Percentiles rank a stretch among this genome's conserved stretches.
Conservation (phyloP, 306 rosid species). For the Datisca glomerata region DNA sequence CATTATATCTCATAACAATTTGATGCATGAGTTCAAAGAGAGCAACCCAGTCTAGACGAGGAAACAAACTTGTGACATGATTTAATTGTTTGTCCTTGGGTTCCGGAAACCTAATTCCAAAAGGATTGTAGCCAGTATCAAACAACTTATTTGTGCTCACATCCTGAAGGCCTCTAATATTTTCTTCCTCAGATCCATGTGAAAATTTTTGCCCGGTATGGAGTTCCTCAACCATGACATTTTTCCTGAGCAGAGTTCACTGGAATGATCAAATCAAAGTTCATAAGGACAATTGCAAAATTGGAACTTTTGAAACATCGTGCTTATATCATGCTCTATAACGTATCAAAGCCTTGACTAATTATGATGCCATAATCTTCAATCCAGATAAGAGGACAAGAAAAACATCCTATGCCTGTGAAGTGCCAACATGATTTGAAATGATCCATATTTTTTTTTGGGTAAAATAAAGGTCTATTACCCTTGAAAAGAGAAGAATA, state of each 20-base stretch:
- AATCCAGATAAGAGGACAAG: constrained; percentile 3
- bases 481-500: too few species aligned
- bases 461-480: too few species aligned
- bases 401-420: not conserved
- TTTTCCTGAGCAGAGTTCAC: constrained; percentile 99
- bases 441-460: too few species aligned
- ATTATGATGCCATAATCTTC: too few species aligned
- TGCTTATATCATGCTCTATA: too few species aligned
- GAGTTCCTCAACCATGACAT: constrained; percentile 45
- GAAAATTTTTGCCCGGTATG: constrained; percentile 23
- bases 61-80: constrained; percentile 24
- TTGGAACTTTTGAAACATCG: too few species aligned
- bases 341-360: too few species aligned
- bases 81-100: constrained; percentile 28
- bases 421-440: not conserved
- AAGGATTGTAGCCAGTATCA: constrained; percentile 8
- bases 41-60: constrained; percentile 46
- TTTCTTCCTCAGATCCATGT: constrained; percentile 21
- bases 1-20: constrained; percentile 38
- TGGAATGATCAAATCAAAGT: constrained; percentile 97
- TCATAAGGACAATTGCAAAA: constrained; percentile 49
- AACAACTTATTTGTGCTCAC: constrained; percentile 11
- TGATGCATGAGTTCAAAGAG: constrained; percentile 51
- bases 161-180: constrained; percentile 19
- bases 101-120: constrained; percentile 11